Evolutionary conservation across 257 asterid genomes (phyloP).

Genomic region (Nicotiana noctiflora): DNA sequence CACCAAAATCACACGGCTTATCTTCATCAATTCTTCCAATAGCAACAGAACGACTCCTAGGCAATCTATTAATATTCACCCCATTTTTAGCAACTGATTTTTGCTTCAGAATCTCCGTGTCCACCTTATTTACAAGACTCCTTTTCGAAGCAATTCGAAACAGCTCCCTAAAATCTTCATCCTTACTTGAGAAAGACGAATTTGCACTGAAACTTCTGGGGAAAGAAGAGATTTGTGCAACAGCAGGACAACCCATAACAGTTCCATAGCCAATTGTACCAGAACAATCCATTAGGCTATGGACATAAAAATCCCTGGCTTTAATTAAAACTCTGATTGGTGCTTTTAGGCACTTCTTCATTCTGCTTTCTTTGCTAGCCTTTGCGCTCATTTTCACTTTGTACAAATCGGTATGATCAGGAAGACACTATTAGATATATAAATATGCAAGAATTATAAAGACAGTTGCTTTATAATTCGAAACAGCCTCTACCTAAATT

Average conservation of each 20-base stretch:
- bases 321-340: neutral
- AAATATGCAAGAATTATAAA: neutral
- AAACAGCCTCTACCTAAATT: no score
- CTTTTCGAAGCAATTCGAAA: constrained; percentile 5
- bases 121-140: neutral
- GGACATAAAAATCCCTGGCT: neutral
- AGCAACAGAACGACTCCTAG: neutral
- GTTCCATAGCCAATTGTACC: neutral
- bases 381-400: neutral
- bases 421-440: neutral
- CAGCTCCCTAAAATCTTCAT: constrained; percentile 13
- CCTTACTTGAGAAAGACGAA: neutral
- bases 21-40: constrained; percentile 19
- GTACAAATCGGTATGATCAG: neutral
- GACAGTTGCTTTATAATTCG: no score
- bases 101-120: neutral
- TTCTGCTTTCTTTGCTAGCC: constrained; percentile 1
- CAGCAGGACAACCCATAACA: neutral
- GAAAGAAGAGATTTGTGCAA: constrained; percentile 5
- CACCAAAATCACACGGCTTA: constrained; percentile 10
- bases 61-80: neutral
- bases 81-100: neutral
- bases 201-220: constrained; percentile 15
- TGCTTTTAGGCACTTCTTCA: constrained; percentile 6
- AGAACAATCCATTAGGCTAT: constrained; percentile 8